Evolutionary conservation across 73 alveolate genomes (phyloP).

Genomic region (Paramecium biaurelia): DNA sequence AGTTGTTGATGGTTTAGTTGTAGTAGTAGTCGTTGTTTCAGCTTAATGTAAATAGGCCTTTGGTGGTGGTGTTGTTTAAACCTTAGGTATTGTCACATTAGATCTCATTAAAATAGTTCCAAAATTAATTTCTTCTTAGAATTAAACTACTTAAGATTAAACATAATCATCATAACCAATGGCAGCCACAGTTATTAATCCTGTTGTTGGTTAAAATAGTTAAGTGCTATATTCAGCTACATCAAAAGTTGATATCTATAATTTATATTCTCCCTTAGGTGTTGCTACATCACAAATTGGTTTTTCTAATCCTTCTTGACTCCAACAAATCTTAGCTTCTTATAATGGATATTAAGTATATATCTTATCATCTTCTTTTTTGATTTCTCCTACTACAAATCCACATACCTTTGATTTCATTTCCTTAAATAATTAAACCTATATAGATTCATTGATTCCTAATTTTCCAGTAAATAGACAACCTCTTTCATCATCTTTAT

Average conservation of each 20-base stretch:
- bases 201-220: not conserved
- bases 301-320: not conserved
- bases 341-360: not conserved
- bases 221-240: not conserved
- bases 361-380: not conserved
- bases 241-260: not conserved
- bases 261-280: not conserved
- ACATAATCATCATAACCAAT: not conserved
- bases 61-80: not conserved
- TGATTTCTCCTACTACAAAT: not conserved
- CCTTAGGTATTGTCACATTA: not conserved
- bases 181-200: not conserved
- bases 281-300: not conserved
- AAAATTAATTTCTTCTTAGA: not conserved
- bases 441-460: not conserved
- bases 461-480: not conserved
- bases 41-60: not conserved
- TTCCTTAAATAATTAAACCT: not conserved
- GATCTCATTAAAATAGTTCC: not conserved
- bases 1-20: not conserved
- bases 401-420: conserved; percentile 20
- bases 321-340: not conserved
- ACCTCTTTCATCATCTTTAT: not conserved
- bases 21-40: not conserved
- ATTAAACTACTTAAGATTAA: not conserved